Conservation (phyloP, 352 stramenopile species). For the Phytophthora capsici region DNA sequence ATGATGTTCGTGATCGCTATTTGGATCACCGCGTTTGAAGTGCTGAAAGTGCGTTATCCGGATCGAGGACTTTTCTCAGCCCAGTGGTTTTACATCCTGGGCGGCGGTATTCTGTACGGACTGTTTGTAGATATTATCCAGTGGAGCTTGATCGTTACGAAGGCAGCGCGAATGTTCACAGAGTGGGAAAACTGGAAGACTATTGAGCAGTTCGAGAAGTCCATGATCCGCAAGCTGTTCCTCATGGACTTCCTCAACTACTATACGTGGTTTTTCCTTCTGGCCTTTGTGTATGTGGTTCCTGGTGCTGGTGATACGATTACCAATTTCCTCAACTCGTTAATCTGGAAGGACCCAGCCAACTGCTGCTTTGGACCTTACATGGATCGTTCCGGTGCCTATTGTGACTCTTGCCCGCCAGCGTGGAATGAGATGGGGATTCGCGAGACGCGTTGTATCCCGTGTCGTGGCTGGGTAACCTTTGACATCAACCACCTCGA, state of each 20-base stretch:
- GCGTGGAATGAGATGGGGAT: conserved; percentile 60
- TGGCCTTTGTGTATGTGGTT: conserved; percentile 89
- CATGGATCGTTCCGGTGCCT: conserved; percentile 49
- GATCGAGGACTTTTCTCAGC: conserved; percentile 67
- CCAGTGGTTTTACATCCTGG: conserved; percentile 85
- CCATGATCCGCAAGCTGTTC: conserved; percentile 81
- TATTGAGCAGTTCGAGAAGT: conserved; percentile 82
- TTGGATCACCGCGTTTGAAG: conserved; percentile 86
- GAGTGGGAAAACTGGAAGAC: conserved; percentile 90
- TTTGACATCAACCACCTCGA: conserved; percentile 87
- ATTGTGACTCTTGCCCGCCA: conserved; percentile 65
- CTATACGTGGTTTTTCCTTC: conserved; percentile 89
- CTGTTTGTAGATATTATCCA: conserved; percentile 87
- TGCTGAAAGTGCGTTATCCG: conserved; percentile 78
- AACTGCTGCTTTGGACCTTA: conserved; percentile 89
- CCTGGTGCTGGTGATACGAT: conserved; percentile 81
- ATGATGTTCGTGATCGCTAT: conserved; percentile 88
- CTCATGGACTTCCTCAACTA: conserved; percentile 91
- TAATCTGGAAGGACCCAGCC: conserved; percentile 77
- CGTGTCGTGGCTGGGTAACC: conserved; percentile 77
- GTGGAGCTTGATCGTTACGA: conserved; percentile 83
- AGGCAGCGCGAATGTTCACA: conserved; percentile 70
- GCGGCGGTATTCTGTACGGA: conserved; percentile 76
- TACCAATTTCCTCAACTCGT: conserved; percentile 78
- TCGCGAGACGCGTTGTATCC: conserved; percentile 58